Percentiles rank a stretch among this genome's conserved stretches.
phyloP scores from a whole-genome alignment of 495 filamentous ascomycete species.

The Polyplosphaeria fusca region DNA sequence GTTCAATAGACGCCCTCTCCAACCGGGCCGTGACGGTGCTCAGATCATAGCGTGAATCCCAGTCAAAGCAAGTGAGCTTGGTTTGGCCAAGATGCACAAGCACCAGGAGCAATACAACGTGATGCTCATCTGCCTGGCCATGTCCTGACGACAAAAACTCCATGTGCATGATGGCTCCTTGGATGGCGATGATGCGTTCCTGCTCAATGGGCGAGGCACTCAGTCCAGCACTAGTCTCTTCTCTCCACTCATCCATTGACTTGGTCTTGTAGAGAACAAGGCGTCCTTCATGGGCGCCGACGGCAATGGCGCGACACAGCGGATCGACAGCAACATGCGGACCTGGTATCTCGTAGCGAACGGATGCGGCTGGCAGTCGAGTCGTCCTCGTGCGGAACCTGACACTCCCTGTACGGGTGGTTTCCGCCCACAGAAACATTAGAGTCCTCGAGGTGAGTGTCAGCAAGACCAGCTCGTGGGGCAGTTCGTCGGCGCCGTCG shows the following conservation, averaged over 20 bases:
- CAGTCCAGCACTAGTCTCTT: not conserved
- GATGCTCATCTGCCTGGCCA: slow-evolving; percentile 51
- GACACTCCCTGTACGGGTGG: slow-evolving; percentile 49
- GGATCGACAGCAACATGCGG: slow-evolving; percentile 83
- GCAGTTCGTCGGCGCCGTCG: slow-evolving; percentile 42
- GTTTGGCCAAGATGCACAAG: slow-evolving; percentile 58
- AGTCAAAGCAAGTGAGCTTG: slow-evolving; percentile 69
- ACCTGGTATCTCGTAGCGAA: slow-evolving; percentile 60
- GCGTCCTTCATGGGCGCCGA: slow-evolving; percentile 56
- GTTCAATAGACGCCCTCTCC: slow-evolving; percentile 9
- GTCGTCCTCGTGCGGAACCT: slow-evolving; percentile 59
- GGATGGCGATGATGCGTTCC: slow-evolving; percentile 58
- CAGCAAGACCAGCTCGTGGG: slow-evolving; percentile 74
- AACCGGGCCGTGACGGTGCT: not conserved
- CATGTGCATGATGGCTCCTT: slow-evolving; percentile 77
- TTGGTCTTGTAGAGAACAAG: slow-evolving; percentile 64
- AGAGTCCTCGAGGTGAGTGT: slow-evolving; percentile 51
- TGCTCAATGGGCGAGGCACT: slow-evolving; percentile 33
- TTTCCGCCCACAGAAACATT: slow-evolving; percentile 38
- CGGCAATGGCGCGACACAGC: slow-evolving; percentile 61
- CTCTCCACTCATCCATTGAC: slow-evolving; percentile 38
- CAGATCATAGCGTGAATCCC: slow-evolving; percentile 53
- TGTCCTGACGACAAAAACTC: slow-evolving; percentile 76
- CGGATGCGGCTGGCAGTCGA: slow-evolving; percentile 55
- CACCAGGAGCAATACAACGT: slow-evolving; percentile 74